Base-by-base conservation (phyloP, 768 basidiomycete species). In the Lactarius sanguifluus region DNA sequence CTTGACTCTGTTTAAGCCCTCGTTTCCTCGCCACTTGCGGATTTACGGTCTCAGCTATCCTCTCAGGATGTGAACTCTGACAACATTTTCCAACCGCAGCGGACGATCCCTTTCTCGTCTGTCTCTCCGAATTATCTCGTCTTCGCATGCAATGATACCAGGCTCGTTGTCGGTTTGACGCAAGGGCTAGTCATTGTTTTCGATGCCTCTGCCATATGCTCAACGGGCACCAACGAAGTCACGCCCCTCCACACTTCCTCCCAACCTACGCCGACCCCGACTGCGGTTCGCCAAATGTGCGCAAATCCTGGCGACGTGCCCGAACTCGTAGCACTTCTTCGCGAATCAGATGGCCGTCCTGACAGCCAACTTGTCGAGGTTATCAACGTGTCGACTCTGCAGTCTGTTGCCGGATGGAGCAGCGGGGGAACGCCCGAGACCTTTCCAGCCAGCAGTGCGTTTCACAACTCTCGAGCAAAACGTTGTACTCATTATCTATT, bases 301-400 rank as follows among this genome's bases (percentile, higher is more conserved):
- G 81, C 88, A 0, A 91, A 91, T 75, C 89, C 91, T 2, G 86
- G 85, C 36, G 81, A 79, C 52, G 77, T 88, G 40, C 79, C 81
- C 7, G 85, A 87, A 52, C 72, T 87, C 3, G 77, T 91, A 1
- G 90, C 88, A 9, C 78, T 89, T 32, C 78, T 91, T 45, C 77
- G 80, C n/a, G 77, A 81, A 38, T 73, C 76, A 18, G 70, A 71
- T 20, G 71, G 72, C 18, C 73, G 64, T 55, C 71, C 76, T 2
- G 73, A 75, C 43, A 74, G 71, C 74, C 72, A 69, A 76, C 79
- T 77, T 79, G 86, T 90, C 9, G 82, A 88, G 36, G 72, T 92
- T 57, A 72, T 89, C 20, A 86, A 91, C 73, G 79, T 82, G 23
- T 81, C 82, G 58, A 77, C 85, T 32, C 77, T 88, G 67, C 57